A percentile compares a stretch with the other conserved stretches of the same genome.
Conservation (phyloP, 805 yeast species). For the Candida xyloterini region DNA sequence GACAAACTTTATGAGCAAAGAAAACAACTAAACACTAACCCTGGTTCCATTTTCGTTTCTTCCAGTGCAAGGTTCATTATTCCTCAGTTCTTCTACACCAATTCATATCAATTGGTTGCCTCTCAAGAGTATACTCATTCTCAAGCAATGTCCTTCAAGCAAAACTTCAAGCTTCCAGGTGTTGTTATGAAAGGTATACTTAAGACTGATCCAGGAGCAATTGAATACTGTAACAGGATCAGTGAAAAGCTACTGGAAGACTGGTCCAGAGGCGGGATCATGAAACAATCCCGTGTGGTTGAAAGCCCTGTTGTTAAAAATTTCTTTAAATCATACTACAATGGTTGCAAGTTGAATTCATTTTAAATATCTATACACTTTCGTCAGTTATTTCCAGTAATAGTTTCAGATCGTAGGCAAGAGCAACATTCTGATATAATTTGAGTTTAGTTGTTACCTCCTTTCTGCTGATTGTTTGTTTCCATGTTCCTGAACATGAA, state of each 20-base stretch:
- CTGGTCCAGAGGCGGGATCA: constrained; percentile 16
- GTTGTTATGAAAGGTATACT: constrained; percentile 18
- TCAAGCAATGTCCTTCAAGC: constrained; percentile 5
- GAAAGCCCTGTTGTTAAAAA: constrained; percentile 7
- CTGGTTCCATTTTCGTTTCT: constrained; percentile 11
- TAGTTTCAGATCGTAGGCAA: constrained; percentile 57
- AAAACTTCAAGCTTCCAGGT: constrained; percentile 15
- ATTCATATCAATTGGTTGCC: constrained; percentile 8
- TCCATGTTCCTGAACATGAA: constrained; percentile 87
- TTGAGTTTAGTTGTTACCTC: constrained; percentile 44
- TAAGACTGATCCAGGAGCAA: constrained; percentile 14
- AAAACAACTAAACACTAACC: constrained; percentile 10
- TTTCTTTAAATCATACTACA: constrained; percentile 19
- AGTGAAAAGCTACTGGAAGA: constrained; percentile 19
- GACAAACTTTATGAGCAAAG: constrained; percentile 20
- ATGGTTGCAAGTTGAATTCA: constrained; percentile 13
- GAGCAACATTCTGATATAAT: constrained; percentile 58
- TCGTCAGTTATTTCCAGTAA: constrained; percentile 38
- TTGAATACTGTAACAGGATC: constrained; percentile 16
- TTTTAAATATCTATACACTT: constrained; percentile 8
- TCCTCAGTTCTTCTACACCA: constrained; percentile 18
- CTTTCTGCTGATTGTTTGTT: constrained; percentile 46
- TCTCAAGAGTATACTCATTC: constrained; percentile 13
- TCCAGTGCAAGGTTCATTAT: constrained; percentile 15
- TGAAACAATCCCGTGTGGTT: background rate